Evolutionary conservation across 768 basidiomycete genomes (phyloP), one percentile per base, ranked within the genome.

Genomic region (Termitomyces sp.): DNA sequence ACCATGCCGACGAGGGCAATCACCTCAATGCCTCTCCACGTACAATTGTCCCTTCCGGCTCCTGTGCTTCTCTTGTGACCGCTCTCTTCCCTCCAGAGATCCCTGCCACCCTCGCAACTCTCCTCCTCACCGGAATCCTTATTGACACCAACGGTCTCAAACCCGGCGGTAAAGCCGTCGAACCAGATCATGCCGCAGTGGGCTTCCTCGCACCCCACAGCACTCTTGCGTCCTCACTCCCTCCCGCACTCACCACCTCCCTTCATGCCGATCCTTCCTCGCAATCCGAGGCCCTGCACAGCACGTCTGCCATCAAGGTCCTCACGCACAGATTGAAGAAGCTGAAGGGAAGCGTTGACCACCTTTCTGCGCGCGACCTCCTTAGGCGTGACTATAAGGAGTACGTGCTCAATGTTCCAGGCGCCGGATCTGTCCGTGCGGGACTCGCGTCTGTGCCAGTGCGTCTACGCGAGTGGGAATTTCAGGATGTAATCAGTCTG

Each of bases 351-450:
- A 82, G 87, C 57, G 75, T 98, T 9, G 81, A 82, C 1, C 80
- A 84, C 59, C 77, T 98, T 17, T 75, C 73, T 8, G 83, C 84
- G 0, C 78, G 82, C 55, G 94, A 98, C 65, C 82, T 98, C 19
- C 80, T 99, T 5, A 80, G 93, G 12, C 77, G 97, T n/a, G 97
- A 99, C 72, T 99, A 95, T 78, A 98, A 99, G 69, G 86, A 96
- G 62, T 96, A 94, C 66, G 67, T 70, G 1, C 70, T 58, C 12
- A 40, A 83, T 57, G 70, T 74, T 0, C 79, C 86, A 2, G 66
- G 75, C 68, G 66, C 17, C 57, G 65, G 8, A 66, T n/a, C 73
- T 8, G 74, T 92, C 40, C 81, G 79, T 56, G 85, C 85, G 1
- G 95, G 96, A 5, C 73, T 99, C 12, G 82, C 92, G 1, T 90